Conservation (phyloP, 352 stramenopile species). For the Phytophthora lateralis region DNA sequence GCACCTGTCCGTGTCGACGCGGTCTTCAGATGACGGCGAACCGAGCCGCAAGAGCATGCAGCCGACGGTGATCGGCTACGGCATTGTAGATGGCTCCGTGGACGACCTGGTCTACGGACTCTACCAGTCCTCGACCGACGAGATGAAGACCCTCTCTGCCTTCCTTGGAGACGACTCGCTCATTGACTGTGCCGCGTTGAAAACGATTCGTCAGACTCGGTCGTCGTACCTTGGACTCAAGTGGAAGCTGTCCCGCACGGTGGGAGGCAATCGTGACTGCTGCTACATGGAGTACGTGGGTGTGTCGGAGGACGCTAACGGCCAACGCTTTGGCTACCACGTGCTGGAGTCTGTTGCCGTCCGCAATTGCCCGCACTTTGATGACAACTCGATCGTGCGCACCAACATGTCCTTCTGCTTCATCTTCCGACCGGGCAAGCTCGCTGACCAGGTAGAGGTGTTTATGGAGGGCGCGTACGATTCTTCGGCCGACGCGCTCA, state of each 20-base stretch:
- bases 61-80: conserved; percentile 55
- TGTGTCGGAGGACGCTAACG: conserved; percentile 56
- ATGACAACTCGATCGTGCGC: conserved; percentile 79
- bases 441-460: conserved; percentile 63
- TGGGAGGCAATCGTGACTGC: conserved; percentile 76
- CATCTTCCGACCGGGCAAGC: conserved; percentile 62
- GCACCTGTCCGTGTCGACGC: conserved; percentile 27
- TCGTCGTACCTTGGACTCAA: conserved; percentile 74
- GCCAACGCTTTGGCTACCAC: conserved; percentile 66
- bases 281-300: conserved; percentile 76
- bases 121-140: conserved; percentile 53
- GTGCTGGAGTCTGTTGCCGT: conserved; percentile 70
- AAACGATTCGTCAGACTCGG: conserved; percentile 56
- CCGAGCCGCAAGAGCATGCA: conserved; percentile 51
- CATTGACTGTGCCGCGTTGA: conserved; percentile 67
- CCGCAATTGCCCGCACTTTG: conserved; percentile 64
- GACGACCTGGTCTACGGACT: conserved; percentile 62
- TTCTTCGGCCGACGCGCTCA: conserved; percentile 62
- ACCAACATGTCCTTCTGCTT: conserved; percentile 75
- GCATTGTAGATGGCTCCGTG: conserved; percentile 48
- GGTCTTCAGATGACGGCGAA: conserved; percentile 41
- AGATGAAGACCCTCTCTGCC: conserved; percentile 63
- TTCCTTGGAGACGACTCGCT: conserved; percentile 60
- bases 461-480: conserved; percentile 79
- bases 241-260: conserved; percentile 71